Conservation (phyloP, 2,329 filamentous ascomycete genomes). For the Pestalotiopsis sp. region DNA sequence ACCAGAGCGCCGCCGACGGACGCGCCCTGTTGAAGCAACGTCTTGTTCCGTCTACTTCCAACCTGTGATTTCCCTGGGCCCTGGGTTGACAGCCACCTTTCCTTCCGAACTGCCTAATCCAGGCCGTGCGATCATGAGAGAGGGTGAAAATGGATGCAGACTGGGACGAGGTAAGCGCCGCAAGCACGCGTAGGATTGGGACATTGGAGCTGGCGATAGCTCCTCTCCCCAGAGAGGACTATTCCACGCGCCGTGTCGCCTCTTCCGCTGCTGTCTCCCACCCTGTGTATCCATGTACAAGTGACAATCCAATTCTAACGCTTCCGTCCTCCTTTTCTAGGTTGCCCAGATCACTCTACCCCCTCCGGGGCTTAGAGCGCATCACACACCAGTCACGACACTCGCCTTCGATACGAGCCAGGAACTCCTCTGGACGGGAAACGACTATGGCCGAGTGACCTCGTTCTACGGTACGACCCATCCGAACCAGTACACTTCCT, state of each 20-base stretch:
- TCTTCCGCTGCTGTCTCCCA: background rate
- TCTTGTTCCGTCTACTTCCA: background rate
- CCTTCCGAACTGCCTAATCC: background rate
- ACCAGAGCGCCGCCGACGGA: too few species aligned
- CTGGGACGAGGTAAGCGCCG: conserved; percentile 64
- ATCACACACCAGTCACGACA: conserved; percentile 73
- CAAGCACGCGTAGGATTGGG: conserved; percentile 3
- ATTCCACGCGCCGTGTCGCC: background rate
- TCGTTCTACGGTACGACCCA: conserved; percentile 82
- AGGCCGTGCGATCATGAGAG: conserved; percentile 5
- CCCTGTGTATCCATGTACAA: background rate
- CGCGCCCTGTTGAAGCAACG: too few species aligned
- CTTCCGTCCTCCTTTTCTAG: conserved; percentile 43
- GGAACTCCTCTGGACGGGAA: conserved; percentile 91
- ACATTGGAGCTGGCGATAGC: conserved; percentile 21
- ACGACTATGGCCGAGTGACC: conserved; percentile 84
- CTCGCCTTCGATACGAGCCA: conserved; percentile 88
- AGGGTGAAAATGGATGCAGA: conserved; percentile 62
- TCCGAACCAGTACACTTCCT: conserved; percentile 87
- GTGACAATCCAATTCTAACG: background rate
- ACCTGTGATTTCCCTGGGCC: background rate
- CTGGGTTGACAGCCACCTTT: background rate
- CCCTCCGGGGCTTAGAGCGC: conserved; percentile 70
- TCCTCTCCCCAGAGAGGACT: background rate
- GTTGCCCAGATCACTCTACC: conserved; percentile 82